Base-by-base conservation (phyloP, 202 grass and related monocot species). In the Alloteropsis angusta region DNA sequence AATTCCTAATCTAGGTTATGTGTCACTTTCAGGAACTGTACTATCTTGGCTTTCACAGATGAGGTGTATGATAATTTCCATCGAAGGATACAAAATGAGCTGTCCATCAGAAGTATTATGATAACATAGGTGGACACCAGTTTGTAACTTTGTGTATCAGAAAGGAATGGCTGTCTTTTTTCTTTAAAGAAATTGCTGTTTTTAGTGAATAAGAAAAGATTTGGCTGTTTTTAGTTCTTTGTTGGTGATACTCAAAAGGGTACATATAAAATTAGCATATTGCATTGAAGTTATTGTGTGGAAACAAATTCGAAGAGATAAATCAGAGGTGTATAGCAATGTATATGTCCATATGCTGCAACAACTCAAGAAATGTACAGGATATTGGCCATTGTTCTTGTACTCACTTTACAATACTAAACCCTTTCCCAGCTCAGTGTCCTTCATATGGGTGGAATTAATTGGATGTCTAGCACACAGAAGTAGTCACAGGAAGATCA, bases 11-110 rank as follows among this genome's bases (percentile, higher is more conserved):
- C 25, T 88, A 68, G 77, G 71, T 69, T 52, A 66, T 64, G 64
- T 85, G 66, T 60, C 41, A 10, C 55, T 65, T 88, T 71, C 60
- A 74, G 60, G 78, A 32, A 32, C 45, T 85, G n/a, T 77, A 41
- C 19, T 60, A 68, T 49, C 38, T 57, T 57, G 43, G 46, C 71
- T 72, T 42, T 49, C 25, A 39, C 54, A 68, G 32, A 46, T 72
- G 12, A 80, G 1, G 19, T 30, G 30, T 34, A 81, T 37, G 11
- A 43, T 48, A 41, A 35, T 77, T 61, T 19, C 44, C 43, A 41
- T 9, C 21, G 36, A 9, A 82, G 46, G 49, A 58, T 80, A 76
- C 42, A 57, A 63, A 75, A 69, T 26, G 35, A 70, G 47, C 34
- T 43, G 4, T 55, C 37, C 9, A 62, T 6, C 7, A 69, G 46